These are phyloP conservation scores for Pythium sp. DNA, from an alignment of 352 stramenopile genomes.

Conservation along the genomic window DNA sequence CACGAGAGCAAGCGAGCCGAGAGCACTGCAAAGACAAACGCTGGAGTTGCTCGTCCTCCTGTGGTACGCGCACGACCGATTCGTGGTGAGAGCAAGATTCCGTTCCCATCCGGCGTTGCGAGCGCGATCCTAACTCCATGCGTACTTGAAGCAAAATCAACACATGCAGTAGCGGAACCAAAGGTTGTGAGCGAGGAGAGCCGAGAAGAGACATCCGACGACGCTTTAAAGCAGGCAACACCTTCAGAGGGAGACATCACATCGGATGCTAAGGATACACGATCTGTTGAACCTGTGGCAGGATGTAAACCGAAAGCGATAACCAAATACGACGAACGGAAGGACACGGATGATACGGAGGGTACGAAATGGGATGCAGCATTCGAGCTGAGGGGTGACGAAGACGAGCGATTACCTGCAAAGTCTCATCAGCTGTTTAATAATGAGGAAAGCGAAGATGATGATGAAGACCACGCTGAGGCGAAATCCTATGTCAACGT, in stretches of 20 bases:
- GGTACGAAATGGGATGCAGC: neutral
- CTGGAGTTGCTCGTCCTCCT: neutral
- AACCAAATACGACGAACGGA: neutral
- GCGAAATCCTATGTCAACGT: neutral
- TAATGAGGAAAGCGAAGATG: neutral
- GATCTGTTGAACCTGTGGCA: neutral
- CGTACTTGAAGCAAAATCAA: neutral
- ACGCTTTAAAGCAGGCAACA: neutral
- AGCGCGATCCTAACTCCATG: neutral
- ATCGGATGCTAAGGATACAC: neutral
- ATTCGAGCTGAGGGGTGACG: neutral
- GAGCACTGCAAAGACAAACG: neutral
- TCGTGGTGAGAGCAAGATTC: conserved; percentile 34
- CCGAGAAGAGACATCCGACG: neutral
- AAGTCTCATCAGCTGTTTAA: neutral
- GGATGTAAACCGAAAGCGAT: neutral
- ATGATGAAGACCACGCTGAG: neutral
- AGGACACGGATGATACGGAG: neutral
- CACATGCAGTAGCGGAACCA: neutral
- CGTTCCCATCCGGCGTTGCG: conserved; percentile 14
- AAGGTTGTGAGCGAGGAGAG: neutral
- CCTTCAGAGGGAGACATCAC: neutral
- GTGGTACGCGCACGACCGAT: conserved; percentile 21
- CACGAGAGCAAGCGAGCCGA: neutral
- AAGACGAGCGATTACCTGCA: neutral